Evolutionary conservation across 2,329 filamentous ascomycete genomes (phyloP).

Genomic region (Colletotrichum paranaense): DNA sequence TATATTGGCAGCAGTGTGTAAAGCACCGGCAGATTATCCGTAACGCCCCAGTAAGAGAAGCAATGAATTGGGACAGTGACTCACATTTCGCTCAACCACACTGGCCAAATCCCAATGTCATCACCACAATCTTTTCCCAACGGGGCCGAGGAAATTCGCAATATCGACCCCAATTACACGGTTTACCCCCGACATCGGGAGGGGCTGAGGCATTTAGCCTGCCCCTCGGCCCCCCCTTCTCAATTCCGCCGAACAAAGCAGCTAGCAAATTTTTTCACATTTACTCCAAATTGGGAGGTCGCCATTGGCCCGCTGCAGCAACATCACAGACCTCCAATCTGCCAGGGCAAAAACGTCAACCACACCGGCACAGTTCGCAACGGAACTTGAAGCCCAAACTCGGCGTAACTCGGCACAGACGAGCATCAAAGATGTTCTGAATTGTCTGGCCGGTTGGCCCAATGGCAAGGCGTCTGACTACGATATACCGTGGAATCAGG

Average conservation of each 20-base stretch:
- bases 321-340: background rate
- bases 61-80: background rate
- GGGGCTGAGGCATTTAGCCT: background rate
- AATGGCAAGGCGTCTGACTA: conserved; percentile 58
- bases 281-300: background rate
- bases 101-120: background rate
- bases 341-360: too few species aligned
- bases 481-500: conserved; percentile 40
- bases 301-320: background rate
- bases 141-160: background rate
- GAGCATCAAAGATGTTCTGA: background rate
- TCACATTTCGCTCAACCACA: background rate
- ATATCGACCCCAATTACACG: background rate
- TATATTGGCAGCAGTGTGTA: too few species aligned
- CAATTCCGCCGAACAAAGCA: background rate
- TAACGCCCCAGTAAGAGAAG: background rate
- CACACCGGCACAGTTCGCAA: rapidly evolving
- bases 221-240: too few species aligned
- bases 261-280: background rate
- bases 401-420: background rate
- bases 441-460: conserved; percentile 43
- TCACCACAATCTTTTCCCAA: background rate
- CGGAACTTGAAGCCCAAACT: background rate
- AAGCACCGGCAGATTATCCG: background rate
- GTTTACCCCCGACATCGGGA: background rate